These are phyloP conservation scores for Ilex paraguariensis DNA, from an alignment of 305 asterid species.

Conservation along the genomic window DNA sequence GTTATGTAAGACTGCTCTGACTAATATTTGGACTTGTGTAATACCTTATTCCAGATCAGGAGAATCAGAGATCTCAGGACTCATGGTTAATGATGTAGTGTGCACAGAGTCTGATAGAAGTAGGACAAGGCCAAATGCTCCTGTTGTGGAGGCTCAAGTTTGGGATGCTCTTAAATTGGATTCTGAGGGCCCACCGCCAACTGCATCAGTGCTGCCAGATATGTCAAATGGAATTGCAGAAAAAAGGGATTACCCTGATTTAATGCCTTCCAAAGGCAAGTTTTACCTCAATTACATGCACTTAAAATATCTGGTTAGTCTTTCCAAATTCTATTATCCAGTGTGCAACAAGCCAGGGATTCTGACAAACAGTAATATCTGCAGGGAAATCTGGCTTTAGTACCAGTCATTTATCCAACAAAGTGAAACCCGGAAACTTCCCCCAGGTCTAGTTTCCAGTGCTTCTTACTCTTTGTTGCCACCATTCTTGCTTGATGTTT, in stretches of 20 bases:
- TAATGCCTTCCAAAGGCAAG: conserved; percentile 33
- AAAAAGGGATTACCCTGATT: conserved; percentile 23
- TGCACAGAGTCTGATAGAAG: conserved; percentile 9
- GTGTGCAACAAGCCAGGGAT: conserved; percentile 31
- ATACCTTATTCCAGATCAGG: conserved; percentile 31
- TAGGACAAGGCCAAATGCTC: conserved; percentile 21
- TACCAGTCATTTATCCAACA: conserved; percentile 29
- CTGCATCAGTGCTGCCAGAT: conserved; percentile 24
- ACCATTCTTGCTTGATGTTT: no score
- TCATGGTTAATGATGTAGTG: conserved; percentile 4
- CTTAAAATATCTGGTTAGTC: conserved; percentile 1
- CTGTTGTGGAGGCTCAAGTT: conserved; percentile 24
- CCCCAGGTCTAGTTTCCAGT: not conserved
- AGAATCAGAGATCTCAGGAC: conserved; percentile 20
- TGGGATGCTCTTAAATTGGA: conserved; percentile 17
- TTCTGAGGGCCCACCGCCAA: conserved; percentile 19
- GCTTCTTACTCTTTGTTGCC: no score
- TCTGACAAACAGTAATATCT: conserved; percentile 20
- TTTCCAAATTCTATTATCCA: conserved; percentile 12
- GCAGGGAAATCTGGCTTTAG: conserved; percentile 25
- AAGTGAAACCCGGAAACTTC: conserved; percentile 23
- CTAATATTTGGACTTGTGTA: not conserved
- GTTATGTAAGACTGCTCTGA: no score
- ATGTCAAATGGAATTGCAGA: conserved; percentile 24
- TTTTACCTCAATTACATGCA: conserved; percentile 9